These are phyloP conservation scores for Cutaneotrichosporon daszewskae DNA, from an alignment of 1,284 basidiomycete species.

Conservation along the genomic window DNA sequence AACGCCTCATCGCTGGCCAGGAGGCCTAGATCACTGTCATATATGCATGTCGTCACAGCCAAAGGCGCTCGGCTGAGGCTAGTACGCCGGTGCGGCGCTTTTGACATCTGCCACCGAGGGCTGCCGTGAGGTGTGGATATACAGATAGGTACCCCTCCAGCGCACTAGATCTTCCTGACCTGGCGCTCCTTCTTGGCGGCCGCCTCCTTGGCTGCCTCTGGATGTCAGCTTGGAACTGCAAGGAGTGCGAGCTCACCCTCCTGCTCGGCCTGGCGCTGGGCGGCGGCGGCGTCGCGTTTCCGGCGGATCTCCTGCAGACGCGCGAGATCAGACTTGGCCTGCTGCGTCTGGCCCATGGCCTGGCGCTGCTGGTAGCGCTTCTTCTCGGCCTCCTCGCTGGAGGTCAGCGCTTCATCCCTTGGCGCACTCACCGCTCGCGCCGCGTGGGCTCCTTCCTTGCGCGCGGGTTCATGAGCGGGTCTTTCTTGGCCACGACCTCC, in stretches of 20 bases:
- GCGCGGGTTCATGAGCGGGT: conserved; percentile 17
- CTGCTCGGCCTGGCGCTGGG: conserved; percentile 74
- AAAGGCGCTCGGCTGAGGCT: too few species aligned
- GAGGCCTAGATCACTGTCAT: conserved; percentile 25
- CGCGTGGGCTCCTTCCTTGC: conserved; percentile 54
- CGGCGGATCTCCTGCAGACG: conserved; percentile 78
- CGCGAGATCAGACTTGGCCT: conserved; percentile 79
- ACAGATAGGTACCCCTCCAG: neutral
- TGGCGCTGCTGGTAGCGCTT: conserved; percentile 58
- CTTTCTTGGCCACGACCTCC: conserved; percentile 27
- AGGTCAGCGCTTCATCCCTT: neutral
- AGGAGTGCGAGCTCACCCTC: conserved; percentile 52
- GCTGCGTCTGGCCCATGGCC: conserved; percentile 73
- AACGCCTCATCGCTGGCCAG: conserved; percentile 54
- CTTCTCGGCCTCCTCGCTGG: conserved; percentile 81
- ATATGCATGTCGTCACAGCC: conserved; percentile 13
- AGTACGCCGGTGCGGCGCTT: neutral
- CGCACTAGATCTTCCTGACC: conserved; percentile 4
- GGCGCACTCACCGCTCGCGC: conserved; percentile 58
- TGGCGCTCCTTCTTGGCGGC: conserved; percentile 37
- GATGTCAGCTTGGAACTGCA: conserved; percentile 3
- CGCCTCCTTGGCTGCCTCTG: conserved; percentile 42
- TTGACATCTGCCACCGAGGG: neutral
- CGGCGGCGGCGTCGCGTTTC: conserved; percentile 76
- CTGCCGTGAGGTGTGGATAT: neutral